These are phyloP conservation scores for Aspergillus neoniger DNA, from an alignment of 2,329 filamentous ascomycete species.

Conservation along the genomic window DNA sequence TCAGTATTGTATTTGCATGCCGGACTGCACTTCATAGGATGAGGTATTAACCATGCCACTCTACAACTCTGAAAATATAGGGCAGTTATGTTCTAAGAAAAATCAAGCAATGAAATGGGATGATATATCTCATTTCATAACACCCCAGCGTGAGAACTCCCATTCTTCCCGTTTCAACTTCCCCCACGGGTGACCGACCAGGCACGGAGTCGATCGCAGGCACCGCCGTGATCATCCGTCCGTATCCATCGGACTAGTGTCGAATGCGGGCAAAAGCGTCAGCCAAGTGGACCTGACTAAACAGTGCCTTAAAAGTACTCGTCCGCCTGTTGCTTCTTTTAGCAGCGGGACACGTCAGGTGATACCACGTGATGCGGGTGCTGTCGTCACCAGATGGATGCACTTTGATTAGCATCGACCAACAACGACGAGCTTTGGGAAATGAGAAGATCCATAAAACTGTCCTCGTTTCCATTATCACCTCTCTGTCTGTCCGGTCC, in stretches of 20 bases:
- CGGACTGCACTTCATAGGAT: too few relatives aligned
- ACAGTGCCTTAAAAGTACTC: neutral
- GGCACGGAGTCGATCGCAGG: neutral
- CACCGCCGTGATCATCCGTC: neutral
- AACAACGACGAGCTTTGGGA: constrained; percentile 7
- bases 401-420: constrained; percentile 17
- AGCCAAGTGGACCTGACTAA: neutral
- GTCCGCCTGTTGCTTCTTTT: constrained; percentile 7
- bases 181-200: neutral
- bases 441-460: constrained; percentile 11
- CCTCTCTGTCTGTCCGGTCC: neutral
- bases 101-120: too few relatives aligned
- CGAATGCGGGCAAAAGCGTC: neutral
- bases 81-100: too few relatives aligned
- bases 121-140: too few relatives aligned
- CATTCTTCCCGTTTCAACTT: too few relatives aligned
- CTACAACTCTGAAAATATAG: too few relatives aligned
- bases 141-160: too few relatives aligned
- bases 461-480: constrained; percentile 13
- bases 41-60: too few relatives aligned
- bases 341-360: constrained; percentile 7
- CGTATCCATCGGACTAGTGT: neutral
- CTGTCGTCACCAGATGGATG: constrained; percentile 13
- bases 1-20: too few relatives aligned
- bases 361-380: constrained; percentile 2